Base-by-base conservation (phyloP, 306 rosid species). In the Trifolium subterraneum region DNA sequence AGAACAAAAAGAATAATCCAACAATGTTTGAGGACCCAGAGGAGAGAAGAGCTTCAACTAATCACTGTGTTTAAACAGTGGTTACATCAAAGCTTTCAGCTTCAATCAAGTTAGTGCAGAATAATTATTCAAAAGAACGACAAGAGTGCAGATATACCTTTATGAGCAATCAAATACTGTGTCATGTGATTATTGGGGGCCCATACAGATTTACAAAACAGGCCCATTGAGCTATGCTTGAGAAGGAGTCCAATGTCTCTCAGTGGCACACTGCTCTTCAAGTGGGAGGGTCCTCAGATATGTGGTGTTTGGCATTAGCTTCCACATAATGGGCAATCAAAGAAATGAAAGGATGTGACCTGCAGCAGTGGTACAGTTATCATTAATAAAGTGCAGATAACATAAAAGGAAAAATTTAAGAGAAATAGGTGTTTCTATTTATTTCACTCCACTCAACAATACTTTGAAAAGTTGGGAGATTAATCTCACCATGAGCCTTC, bases 281-380 rank as follows among this genome's bases (percentile, higher is more conserved):
- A 89, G 89, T 86, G 80, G 89, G 82, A 79, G 87, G 88, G 90
- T 83, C 89, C 89, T 82, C 84, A 81, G 83, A 36, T 64, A 69
- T 71, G 76, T 74, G 81, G 83, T 79, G 73, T 73, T 78, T 79
- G 81, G 86, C 84, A 80, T 85, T 89, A 85, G 85, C 83, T 79
- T 76, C 36, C 11, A 71, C 64, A 77, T 38, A 73, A 71, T 79
- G 83, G 81, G 80, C 71, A 83, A 84, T 86, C 80, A 78, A 79
- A 82, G 61, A 81, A 82, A 84, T 83, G 72, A 87, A 83, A 76
- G 71, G 83, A 84, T 82, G 64, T 82, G 91, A 74, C 81, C 64
- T 55, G 77, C 42, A 22, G 67, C 78, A 69, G 81, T 71, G 73
- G 80, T 61, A 77, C 89, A 78, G 84, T 82, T 82, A 78, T 67